Evolutionary conservation across 2,329 filamentous ascomycete genomes (phyloP), one percentile per base, ranked within the genome.

Genomic region (Lachnellula occidentalis): DNA sequence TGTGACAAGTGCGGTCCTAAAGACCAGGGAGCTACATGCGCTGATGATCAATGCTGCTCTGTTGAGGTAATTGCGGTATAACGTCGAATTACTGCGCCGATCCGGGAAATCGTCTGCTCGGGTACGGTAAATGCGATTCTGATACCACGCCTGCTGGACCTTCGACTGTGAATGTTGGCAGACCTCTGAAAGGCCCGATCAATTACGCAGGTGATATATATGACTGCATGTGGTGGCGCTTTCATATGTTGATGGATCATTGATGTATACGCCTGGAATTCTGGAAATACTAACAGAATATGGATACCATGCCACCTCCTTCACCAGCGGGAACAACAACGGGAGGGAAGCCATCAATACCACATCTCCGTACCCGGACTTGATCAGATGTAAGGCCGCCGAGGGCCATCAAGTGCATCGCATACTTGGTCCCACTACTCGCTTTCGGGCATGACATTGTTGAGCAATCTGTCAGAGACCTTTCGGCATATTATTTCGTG

Each of bases 241-340:
- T 52, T 86, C 84, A 1, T 87, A 79, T 61, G 83, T 87, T 61
- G 84, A 87, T 62, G 83, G 83, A 2, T 84, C 83, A 12, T 79
- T 78, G 59, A 67, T 74, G 24, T 85, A 81, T 67, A 87, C 83
- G 1, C 67, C 70, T 37, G 76, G 82, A 53, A 73, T 87, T 11
- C 73, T 87, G 19, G 79, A 86, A 62, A 70, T 82, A 39, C 73
- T 87, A 41, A 76, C 78, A 56, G 71, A 71, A 22, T 83, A 84
- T 65, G 71, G 76, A 11, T 82, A 79, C n/a, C 82, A 80, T 58
- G 84, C 82, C 0, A 87, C 85, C 1, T 88, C 88, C 67, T 87
- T 87, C 68, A 74, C 87, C 57, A 81, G 76, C 3, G 79, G 79
- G 5, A 79, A 76, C 69, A 81, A 80, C 66, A 72, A 77, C 62